These are phyloP conservation scores for Trypethelium eluteriae DNA, from an alignment of 495 filamentous ascomycete genomes.

Conservation along the genomic window DNA sequence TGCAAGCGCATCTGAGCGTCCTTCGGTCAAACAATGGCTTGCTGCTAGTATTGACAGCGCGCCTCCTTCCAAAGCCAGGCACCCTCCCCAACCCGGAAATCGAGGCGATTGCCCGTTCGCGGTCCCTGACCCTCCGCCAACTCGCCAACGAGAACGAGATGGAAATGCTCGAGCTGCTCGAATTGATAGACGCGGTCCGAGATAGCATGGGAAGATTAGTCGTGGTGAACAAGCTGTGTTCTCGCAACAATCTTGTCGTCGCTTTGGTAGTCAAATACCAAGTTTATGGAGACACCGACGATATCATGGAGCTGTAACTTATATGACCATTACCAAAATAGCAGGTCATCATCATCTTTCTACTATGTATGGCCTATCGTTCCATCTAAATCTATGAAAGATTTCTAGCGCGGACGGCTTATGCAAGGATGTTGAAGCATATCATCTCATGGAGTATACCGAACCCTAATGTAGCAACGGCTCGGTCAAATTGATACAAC, in stretches of 20 bases:
- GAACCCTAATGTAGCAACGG: background rate
- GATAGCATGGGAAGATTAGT: conserved; percentile 31
- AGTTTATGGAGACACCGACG: conserved; percentile 22
- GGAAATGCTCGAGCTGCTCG: conserved; percentile 25
- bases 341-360: background rate
- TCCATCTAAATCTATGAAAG: background rate
- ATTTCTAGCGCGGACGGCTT: background rate
- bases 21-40: conserved; percentile 23
- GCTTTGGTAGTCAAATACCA: conserved; percentile 30
- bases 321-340: background rate
- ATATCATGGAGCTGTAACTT: background rate
- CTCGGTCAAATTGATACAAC: background rate
- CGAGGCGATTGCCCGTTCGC: conserved; percentile 27
- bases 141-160: conserved; percentile 31
- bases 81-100: conserved; percentile 21
- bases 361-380: background rate
- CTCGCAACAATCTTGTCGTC: conserved; percentile 17
- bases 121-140: conserved; percentile 30
- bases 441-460: background rate
- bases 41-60: conserved; percentile 25
- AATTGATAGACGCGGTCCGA: conserved; percentile 26
- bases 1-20: conserved; percentile 22
- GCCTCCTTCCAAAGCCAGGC: conserved; percentile 25
- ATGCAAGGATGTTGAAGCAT: background rate
- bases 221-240: conserved; percentile 32